A percentile compares a stretch with the other conserved stretches of the same genome.
Conservation (phyloP, 2,329 filamentous ascomycete species). For the Fusarium sp. region DNA sequence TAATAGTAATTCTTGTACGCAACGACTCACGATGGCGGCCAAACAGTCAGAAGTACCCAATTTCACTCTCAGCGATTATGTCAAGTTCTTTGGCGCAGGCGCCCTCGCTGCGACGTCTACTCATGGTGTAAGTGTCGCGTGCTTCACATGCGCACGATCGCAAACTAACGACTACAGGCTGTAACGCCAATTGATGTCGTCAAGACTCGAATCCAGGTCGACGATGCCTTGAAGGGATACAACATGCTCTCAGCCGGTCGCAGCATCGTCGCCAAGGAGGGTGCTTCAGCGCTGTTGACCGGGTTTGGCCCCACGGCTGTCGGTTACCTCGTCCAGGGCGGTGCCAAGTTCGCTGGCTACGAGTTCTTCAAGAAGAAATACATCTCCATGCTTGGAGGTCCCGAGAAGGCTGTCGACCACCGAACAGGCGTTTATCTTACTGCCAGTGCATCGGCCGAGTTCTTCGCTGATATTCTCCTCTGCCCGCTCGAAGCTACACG, state of each 20-base stretch:
- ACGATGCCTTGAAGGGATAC: slow-evolving; percentile 84
- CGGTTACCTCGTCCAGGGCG: slow-evolving; percentile 90
- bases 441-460: slow-evolving; percentile 75
- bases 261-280: slow-evolving; percentile 82
- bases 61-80: slow-evolving; percentile 59
- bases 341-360: slow-evolving; percentile 92
- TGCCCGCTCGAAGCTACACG: slow-evolving; percentile 90
- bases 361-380: slow-evolving; percentile 94
- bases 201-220: slow-evolving; percentile 92
- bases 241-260: slow-evolving; percentile 84
- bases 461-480: slow-evolving; percentile 82
- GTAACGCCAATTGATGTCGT: slow-evolving; percentile 74
- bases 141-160: not conserved
- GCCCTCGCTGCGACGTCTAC: slow-evolving; percentile 64
- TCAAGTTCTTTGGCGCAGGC: slow-evolving; percentile 65
- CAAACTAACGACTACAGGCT: slow-evolving; percentile 53
- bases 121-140: slow-evolving; percentile 57
- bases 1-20: slow-evolving; percentile 2
- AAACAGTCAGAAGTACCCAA: slow-evolving; percentile 52
- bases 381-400: slow-evolving; percentile 74
- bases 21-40: slow-evolving; percentile 35
- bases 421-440: slow-evolving; percentile 76
- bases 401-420: slow-evolving; percentile 56
- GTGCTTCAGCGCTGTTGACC: slow-evolving; percentile 81
- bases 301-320: slow-evolving; percentile 87